Evolutionary conservation across 2,329 filamentous ascomycete species (phyloP).

Genomic region (Neurospora crassa): DNA sequence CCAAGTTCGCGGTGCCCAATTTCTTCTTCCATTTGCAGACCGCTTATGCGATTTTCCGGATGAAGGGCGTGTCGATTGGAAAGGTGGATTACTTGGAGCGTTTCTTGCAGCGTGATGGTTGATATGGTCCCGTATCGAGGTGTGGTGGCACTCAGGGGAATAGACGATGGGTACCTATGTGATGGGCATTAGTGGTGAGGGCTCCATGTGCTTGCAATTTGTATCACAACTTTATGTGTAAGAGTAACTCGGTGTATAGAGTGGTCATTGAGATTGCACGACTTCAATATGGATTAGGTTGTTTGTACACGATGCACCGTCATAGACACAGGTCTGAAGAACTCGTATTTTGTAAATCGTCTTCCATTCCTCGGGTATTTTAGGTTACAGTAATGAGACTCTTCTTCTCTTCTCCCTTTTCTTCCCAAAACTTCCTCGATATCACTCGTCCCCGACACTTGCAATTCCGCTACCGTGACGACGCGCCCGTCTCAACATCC

Average conservation of each 20-base stretch:
- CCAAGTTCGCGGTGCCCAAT: constrained; percentile 42
- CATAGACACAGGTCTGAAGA: not conserved
- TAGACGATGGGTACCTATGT: not conserved
- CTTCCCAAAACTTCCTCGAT: not conserved
- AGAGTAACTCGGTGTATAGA: not conserved
- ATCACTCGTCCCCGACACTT: not conserved
- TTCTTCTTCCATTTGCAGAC: constrained; percentile 51
- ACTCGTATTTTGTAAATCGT: not conserved
- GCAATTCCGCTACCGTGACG: not conserved
- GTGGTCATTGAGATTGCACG: not conserved
- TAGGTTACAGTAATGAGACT: not conserved
- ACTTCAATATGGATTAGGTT: not conserved
- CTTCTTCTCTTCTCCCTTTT: not conserved
- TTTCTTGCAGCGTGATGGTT: constrained; percentile 7
- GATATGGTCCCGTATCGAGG: not conserved
- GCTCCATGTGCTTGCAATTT: not conserved
- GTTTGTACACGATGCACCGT: not conserved
- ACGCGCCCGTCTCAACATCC: not conserved
- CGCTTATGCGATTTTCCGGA: constrained; percentile 46
- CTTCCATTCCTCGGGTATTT: not conserved
- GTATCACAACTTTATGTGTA: not conserved
- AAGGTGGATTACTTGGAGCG: constrained; percentile 43
- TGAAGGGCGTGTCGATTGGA: constrained; percentile 46
- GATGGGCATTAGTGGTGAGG: not conserved
- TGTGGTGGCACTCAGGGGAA: not conserved